Percentiles rank a stretch among this genome's conserved stretches.
Evolutionary conservation across 768 basidiomycete species (phyloP).

Genomic region (Lepiota venenata): DNA sequence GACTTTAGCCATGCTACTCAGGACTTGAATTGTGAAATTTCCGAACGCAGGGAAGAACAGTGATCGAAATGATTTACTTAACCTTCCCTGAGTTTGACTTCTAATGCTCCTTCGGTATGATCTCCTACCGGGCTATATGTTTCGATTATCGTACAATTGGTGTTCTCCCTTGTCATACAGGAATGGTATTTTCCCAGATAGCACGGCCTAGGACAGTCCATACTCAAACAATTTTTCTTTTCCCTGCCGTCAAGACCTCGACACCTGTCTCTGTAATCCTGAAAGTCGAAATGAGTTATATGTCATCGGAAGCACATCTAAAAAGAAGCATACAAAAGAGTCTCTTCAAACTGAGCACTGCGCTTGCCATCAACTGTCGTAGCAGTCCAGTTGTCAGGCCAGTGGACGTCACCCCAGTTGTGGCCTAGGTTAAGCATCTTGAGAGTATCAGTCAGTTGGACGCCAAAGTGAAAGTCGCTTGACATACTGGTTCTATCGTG

Average conservation of each 20-base stretch:
- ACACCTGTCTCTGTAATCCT: slow-evolving; percentile 92
- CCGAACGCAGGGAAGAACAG: slow-evolving; percentile 25
- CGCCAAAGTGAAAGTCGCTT: slow-evolving; percentile 9
- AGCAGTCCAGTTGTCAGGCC: slow-evolving; percentile 97
- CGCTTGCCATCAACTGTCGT: slow-evolving; percentile 87
- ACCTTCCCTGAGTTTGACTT: not conserved
- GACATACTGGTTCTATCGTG: slow-evolving; percentile 72
- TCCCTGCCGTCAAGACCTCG: slow-evolving; percentile 76
- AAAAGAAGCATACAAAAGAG: slow-evolving; percentile 67
- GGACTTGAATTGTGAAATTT: slow-evolving; percentile 63
- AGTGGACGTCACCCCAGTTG: slow-evolving; percentile 74
- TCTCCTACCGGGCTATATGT: not conserved
- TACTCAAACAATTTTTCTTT: not conserved
- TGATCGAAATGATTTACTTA: not conserved
- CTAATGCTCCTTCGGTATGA: not conserved
- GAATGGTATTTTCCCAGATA: not conserved
- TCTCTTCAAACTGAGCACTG: slow-evolving; percentile 98
- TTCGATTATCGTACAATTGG: not conserved
- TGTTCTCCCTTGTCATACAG: not conserved
- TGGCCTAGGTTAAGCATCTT: slow-evolving; percentile 92
- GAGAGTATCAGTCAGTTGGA: slow-evolving; percentile 12
- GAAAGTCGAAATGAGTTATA: slow-evolving; percentile 10
- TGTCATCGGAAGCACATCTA: not conserved
- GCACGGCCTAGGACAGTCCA: not conserved
- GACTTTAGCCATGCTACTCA: slow-evolving; percentile 62